Evolutionary conservation across 805 yeast genomes (phyloP), one percentile per base, ranked within the genome.

Genomic region (Metschnikowia peoriensis): DNA sequence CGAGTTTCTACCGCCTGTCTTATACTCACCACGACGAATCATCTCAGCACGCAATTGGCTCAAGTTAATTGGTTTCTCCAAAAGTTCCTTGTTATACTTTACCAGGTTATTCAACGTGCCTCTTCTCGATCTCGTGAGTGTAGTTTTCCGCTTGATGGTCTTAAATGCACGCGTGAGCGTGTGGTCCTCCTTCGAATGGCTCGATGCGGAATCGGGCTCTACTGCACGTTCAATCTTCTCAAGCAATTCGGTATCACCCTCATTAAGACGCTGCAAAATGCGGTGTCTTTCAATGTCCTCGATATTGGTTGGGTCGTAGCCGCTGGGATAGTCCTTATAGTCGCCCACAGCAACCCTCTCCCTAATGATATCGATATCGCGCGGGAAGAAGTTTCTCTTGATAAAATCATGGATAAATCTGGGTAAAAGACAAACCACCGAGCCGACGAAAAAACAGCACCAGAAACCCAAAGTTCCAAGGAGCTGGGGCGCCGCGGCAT

Each of bases 331-430:
- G 38, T 65, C 70, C 46, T 71, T 73, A 61, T 73, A 86, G 49
- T 72, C 79, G 7, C 89, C 89, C 52, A 69, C 61, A 12, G 70
- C 68, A 54, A 79, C 82, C 55, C 78, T 68, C 60, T 87, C 94
- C 50, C 94, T 75, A 46, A 88, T 74, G 50, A 87, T 82, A 61
- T 88, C 96, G 44, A 84, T 76, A 62, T 88, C 94, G 38, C 70
- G 64, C 2, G 96, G 96, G 47, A 61, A 62, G 68, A 80, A 85
- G 51, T 83, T 71, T 49, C 78, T 72, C 59, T 68, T 78, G 47
- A 79, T 56, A 42, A 80, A 69, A 61, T 84, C 84, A 59, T 62
- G 73, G 2, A 73, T 61, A 63, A 85, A 79, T 48, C 90, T 77
- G 6, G 96, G 96, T 44, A 85, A 63, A 41, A 88, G 55, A 55